Conservation (phyloP, 108 stramenopile species). For the Skeletonema menzelii region DNA sequence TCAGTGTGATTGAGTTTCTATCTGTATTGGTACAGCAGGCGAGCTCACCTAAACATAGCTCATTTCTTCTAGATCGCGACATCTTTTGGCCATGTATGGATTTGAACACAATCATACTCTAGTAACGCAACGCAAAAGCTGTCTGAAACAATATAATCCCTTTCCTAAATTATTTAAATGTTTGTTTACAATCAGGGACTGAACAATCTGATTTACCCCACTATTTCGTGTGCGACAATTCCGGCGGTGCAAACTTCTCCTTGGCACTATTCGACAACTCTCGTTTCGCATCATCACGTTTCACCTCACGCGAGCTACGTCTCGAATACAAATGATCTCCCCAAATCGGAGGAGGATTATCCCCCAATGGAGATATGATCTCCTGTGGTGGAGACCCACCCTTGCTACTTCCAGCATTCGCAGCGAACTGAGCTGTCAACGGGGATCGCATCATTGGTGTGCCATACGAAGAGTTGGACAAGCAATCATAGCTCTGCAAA, state of each 20-base stretch:
- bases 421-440: background rate
- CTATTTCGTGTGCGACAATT: background rate
- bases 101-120: background rate
- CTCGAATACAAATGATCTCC: conserved; percentile 25
- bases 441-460: conserved; percentile 1
- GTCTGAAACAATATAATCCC: background rate
- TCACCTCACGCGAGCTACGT: background rate
- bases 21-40: too few species aligned
- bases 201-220: background rate
- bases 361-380: conserved; percentile 15
- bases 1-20: too few species aligned
- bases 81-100: too few species aligned
- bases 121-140: background rate
- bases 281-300: too few species aligned
- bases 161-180: background rate
- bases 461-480: conserved; percentile 12
- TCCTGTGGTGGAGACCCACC: conserved; percentile 7
- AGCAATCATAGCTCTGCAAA: background rate
- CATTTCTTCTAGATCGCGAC: too few species aligned
- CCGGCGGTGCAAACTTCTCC: conserved; percentile 23
- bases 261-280: background rate
- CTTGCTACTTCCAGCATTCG: background rate
- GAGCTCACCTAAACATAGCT: too few species aligned
- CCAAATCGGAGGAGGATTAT: conserved; percentile 32
- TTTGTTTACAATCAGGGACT: background rate